Conservation (phyloP, 2,329 filamentous ascomycete genomes). For the Fonsecaea pedrosoi region DNA sequence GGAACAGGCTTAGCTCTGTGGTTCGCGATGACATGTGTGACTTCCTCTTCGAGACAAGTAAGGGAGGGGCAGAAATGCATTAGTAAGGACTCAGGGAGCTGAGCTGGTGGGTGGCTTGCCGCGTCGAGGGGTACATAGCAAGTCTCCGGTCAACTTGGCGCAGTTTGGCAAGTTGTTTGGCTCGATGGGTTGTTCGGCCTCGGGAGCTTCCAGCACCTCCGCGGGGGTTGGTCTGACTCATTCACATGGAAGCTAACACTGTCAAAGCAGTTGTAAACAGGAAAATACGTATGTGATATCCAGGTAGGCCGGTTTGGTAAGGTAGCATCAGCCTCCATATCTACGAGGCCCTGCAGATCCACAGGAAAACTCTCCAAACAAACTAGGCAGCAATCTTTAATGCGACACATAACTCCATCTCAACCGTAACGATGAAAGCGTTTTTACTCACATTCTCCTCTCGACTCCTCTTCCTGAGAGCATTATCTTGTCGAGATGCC, state of each 20-base stretch:
- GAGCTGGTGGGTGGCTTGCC: not conserved
- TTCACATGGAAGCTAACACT: constrained; percentile 1
- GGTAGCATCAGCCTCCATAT: constrained; percentile 7
- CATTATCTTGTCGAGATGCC: constrained; percentile 24
- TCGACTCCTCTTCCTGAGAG: not conserved
- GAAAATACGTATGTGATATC: not conserved
- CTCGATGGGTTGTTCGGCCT: constrained; percentile 5
- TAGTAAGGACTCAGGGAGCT: not conserved
- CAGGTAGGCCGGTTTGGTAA: not conserved
- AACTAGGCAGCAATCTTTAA: constrained; percentile 5
- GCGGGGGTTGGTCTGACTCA: constrained; percentile 11
- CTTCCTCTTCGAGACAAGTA: constrained; percentile 11
- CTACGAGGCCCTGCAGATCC: not conserved
- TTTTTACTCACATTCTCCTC: not conserved
- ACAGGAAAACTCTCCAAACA: not conserved
- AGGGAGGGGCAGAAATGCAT: not conserved
- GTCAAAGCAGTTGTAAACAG: not conserved
- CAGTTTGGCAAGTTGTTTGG: not conserved
- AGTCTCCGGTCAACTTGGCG: not conserved
- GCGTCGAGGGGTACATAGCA: not conserved
- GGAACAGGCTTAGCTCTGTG: not conserved
- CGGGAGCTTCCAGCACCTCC: constrained; percentile 7
- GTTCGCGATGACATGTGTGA: constrained; percentile 2
- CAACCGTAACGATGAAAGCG: not conserved
- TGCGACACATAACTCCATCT: not conserved